A percentile compares a stretch with the other conserved stretches of the same genome.
Evolutionary conservation across 148 eudicot genomes (phyloP).

Genomic region (Tetragonia tetragonoides): DNA sequence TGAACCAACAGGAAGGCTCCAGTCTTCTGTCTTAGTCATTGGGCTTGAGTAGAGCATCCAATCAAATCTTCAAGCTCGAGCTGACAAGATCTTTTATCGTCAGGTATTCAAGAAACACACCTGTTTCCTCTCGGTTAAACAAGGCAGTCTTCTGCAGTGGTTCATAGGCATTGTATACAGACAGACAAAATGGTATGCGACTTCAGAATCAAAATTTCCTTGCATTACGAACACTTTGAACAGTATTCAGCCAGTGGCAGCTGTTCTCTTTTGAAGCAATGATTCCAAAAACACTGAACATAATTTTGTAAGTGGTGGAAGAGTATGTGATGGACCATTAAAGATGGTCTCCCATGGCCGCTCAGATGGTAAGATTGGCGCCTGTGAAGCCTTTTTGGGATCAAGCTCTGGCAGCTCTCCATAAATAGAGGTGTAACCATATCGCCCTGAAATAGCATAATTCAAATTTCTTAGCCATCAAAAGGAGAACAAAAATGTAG

Average conservation of each 20-base stretch:
- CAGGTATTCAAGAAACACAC: background rate
- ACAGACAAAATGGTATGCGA: background rate
- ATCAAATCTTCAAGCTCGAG: background rate
- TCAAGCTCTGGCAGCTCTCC: constrained; percentile 74
- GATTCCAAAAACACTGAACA: constrained; percentile 78
- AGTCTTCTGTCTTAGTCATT: background rate
- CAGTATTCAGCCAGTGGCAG: constrained; percentile 18
- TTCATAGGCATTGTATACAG: constrained; percentile 1
- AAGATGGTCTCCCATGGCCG: constrained; percentile 78
- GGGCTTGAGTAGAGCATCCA: background rate
- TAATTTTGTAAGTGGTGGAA: constrained; percentile 77
- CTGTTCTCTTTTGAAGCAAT: constrained; percentile 66
- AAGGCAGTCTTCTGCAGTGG: background rate
- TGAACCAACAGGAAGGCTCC: background rate
- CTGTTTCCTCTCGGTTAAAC: background rate
- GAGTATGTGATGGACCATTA: constrained; percentile 67
- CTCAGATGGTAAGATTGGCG: constrained; percentile 46
- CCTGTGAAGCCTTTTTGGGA: constrained; percentile 27
- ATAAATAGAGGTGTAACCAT: constrained; percentile 68
- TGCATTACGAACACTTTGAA: background rate
- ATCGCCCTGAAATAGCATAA: constrained; percentile 35
- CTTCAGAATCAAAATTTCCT: background rate
- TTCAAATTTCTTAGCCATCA: background rate
- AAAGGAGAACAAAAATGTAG: background rate
- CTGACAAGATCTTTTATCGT: background rate